Percentiles rank a stretch among this genome's conserved stretches.
These are phyloP conservation scores for Emergomyces africanus DNA, from an alignment of 2,329 filamentous ascomycete species.

Conservation along the genomic window DNA sequence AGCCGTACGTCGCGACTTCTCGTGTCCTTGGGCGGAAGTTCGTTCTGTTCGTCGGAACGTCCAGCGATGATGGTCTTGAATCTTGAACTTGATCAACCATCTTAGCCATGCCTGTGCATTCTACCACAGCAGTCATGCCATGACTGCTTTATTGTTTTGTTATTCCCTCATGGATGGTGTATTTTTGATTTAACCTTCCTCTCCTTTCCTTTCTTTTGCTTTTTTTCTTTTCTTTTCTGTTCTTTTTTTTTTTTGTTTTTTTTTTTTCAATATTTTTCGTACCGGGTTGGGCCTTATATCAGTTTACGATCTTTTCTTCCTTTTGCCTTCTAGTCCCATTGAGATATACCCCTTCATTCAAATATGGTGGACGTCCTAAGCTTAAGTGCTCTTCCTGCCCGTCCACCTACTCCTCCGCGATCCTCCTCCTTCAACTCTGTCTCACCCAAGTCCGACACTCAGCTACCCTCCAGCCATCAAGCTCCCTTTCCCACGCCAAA, in stretches of 20 bases:
- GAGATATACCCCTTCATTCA: slow-evolving; percentile 8
- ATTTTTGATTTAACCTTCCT: not conserved
- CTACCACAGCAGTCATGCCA: not conserved
- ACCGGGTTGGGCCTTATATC: slow-evolving; percentile 5
- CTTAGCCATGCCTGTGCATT: not conserved
- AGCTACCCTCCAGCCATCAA: not conserved
- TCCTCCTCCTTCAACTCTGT: slow-evolving; percentile 16
- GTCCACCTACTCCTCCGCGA: slow-evolving; percentile 46
- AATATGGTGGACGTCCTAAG: slow-evolving; percentile 35
- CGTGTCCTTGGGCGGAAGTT: too few species aligned
- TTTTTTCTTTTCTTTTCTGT: too few species aligned
- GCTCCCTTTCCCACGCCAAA: not conserved
- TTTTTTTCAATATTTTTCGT: not conserved
- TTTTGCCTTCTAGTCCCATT: not conserved
- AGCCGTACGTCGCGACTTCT: not conserved
- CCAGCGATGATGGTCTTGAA: not conserved
- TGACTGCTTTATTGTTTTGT: not conserved
- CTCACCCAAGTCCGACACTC: slow-evolving; percentile 7
- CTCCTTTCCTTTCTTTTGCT: not conserved
- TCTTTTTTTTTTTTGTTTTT: not conserved
- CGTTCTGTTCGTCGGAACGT: too few species aligned
- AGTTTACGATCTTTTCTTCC: not conserved
- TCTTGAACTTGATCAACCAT: not conserved
- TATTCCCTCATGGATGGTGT: not conserved
- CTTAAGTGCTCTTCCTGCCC: slow-evolving; percentile 30